Evolutionary conservation across 2,329 filamentous ascomycete genomes (phyloP), one percentile per base, ranked within the genome.

Genomic region (Aspergillus sp.): DNA sequence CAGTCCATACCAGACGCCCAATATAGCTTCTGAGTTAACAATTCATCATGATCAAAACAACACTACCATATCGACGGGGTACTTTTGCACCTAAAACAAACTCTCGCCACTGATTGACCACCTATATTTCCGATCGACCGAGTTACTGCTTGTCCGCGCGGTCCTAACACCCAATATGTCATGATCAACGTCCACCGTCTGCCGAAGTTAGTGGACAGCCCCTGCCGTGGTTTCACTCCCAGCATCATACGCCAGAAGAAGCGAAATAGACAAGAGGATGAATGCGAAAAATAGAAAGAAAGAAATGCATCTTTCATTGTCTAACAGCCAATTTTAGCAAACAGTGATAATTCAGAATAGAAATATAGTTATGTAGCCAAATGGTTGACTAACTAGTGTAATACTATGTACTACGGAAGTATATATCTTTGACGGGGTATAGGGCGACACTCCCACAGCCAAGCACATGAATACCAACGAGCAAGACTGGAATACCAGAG

Each of bases 71-170:
- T 36, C 3, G 13, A 13, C 22, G 13, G 42, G 24, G 44, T 6
- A 36, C 26, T 47, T 32, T 48, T 44, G 24, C 17, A 30, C 3
- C 26, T 30, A 1, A 30, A 26, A 45, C 42, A 17, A 17, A 38
- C 30, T 15, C 42, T 53, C 34, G 50, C 50, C 50, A 53, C 50
- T 36, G 41, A 38, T 26, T 22, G 49, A 20, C 48, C 12, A 45
- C 24, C 43, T 17, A 20, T 8, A 45, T 39, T 22, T 20, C 20
- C 18, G 20, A 20, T 22, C 32, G 13, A 7, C 20, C 17, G 13
- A 38, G 6, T 9, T 18, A 42, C 49, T 36, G 39, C 15, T 24
- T 24, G 50, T 41, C 51, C 34, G 20, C 51, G 48, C 48, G 32
- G 32, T 18, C 48, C 48, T 15, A n/a, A 24, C 20, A 7, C 20